phyloP scores from a whole-genome alignment of 2,329 filamentous ascomycete genomes.

The Endothia cerciana region DNA sequence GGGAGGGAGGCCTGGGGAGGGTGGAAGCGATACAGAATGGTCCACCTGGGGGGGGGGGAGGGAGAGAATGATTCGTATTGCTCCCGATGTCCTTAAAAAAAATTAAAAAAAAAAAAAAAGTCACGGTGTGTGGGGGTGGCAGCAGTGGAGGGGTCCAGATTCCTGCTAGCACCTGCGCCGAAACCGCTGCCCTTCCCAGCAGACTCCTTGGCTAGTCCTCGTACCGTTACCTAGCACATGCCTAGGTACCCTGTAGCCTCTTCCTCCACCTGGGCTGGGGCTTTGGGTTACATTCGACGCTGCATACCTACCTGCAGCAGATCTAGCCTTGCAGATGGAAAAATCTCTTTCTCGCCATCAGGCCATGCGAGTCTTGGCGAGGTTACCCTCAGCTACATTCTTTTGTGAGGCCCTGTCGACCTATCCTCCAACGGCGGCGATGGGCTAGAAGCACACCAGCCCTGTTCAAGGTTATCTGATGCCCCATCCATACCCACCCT shows the following conservation, averaged over 20 bases:
- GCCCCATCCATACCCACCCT: slow-evolving; percentile 23
- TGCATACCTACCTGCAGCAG: slow-evolving; percentile 1
- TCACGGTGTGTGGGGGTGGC: not conserved
- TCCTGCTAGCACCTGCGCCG: slow-evolving; percentile 1
- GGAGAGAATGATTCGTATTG: slow-evolving; percentile 3
- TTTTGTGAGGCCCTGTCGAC: not conserved
- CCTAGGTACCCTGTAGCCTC: too few species aligned
- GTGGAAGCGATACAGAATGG: slow-evolving; percentile 2
- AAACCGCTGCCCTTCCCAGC: not conserved
- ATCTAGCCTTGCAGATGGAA: slow-evolving; percentile 1
- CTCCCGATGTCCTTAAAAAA: not conserved
- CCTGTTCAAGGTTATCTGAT: slow-evolving; percentile 30
- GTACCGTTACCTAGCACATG: too few species aligned
- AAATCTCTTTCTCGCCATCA: slow-evolving; percentile 11
- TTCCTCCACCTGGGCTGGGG: too few species aligned
- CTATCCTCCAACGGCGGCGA: slow-evolving; percentile 9
- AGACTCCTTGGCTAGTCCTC: not conserved
- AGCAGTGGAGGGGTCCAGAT: slow-evolving; percentile 6
- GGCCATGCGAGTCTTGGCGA: not conserved
- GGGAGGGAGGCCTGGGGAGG: not conserved
- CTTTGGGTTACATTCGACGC: not conserved
- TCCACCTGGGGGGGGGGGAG: too few species aligned
- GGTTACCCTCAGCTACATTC: slow-evolving; percentile 2
- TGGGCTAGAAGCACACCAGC: slow-evolving; percentile 16
- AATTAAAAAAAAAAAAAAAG: slow-evolving; percentile 1